Base-by-base conservation (phyloP, 2,329 filamentous ascomycete genomes). In the Nemania sp. region DNA sequence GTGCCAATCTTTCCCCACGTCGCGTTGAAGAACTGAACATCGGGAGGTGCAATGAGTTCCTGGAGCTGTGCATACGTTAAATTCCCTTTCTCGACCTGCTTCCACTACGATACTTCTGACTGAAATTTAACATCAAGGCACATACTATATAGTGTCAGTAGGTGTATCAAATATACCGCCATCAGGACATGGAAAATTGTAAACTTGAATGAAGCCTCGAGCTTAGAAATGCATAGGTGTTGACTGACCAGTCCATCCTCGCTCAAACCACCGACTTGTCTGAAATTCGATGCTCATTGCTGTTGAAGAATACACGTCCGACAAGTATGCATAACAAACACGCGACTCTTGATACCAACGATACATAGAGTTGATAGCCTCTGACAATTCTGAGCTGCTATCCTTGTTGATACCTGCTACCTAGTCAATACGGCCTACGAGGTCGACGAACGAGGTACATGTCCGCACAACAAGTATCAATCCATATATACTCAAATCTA, bases 171-270 rank as follows among this genome's bases (percentile, higher is more conserved):
- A n/a, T n/a, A n/a, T n/a, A n/a, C n/a, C n/a, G n/a, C n/a, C n/a
- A n/a, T n/a, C n/a, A n/a, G n/a, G n/a, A n/a, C n/a, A n/a, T n/a
- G n/a, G n/a, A n/a, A n/a, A n/a, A n/a, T n/a, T n/a, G n/a, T n/a
- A n/a, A n/a, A n/a, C n/a, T n/a, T n/a, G n/a, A n/a, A n/a, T n/a
- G n/a, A n/a, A n/a, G n/a, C n/a, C n/a, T n/a, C n/a, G n/a, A n/a
- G n/a, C n/a, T n/a, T n/a, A n/a, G n/a, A n/a, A n/a, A n/a, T n/a
- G n/a, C n/a, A 33, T 22, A 17, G 19, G 11, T 22, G 7, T 4
- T 17, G n/a, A 24, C 51, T 47, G n/a, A 49, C 44, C 30, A 34
- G 47, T 55, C 41, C 47, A 55, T 42, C 52, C 47, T 30, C 47
- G 41, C 33, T n/a, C 24, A 31, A 56, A 47, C 52, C 48, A 48